Evolutionary conservation across 2,329 filamentous ascomycete species (phyloP), one percentile per base, ranked within the genome.

Genomic region (Cercospora sp.): DNA sequence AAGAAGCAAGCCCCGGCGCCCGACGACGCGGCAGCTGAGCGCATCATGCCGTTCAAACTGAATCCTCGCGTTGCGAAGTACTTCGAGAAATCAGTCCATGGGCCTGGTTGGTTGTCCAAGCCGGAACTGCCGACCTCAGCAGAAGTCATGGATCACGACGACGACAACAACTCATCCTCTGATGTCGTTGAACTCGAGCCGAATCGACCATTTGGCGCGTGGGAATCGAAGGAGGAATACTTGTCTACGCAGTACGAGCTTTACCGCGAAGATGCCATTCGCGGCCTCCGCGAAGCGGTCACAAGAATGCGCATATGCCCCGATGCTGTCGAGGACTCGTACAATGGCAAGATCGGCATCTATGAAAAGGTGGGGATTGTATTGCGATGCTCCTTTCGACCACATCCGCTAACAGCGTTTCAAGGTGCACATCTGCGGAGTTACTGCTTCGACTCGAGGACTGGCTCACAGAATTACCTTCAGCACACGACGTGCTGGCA

Each of bases 181-280:
- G 69, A 68, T 30, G 70, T 71, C 23, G 65, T 68, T 2, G 69
- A 70, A 16, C 45, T 73, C 7, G 70, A 55, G 7, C 65, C 72
- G 0, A 92, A 92, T 72, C 81, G 81, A 6, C 81, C 89, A 20
- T 70, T 85, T 0, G 82, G 83, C 0, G 81, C 88, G 0, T 94
- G 89, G 83, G 70, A 79, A 0, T 87, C 83, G 4, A 89, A 87
- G 71, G 83, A 88, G 1, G 82, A 84, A 0, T 97, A 97, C 67
- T 82, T 97, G 0, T 82, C 87, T 33, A 85, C 88, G 0, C 91
- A 96, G 60, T 97, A 95, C 75, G 83, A 88, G 3, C 85, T 97
- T 1, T 83, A 93, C 7, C 86, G 93, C 2, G 91, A 93, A 74
- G 93, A 97, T 75, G 87, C 88, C 0, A 82, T 91, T 3, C 86